Percentiles rank a stretch among this genome's conserved stretches.
These are phyloP conservation scores for Cordyceps pruinosa DNA, from an alignment of 2,329 filamentous ascomycete species.

Conservation along the genomic window DNA sequence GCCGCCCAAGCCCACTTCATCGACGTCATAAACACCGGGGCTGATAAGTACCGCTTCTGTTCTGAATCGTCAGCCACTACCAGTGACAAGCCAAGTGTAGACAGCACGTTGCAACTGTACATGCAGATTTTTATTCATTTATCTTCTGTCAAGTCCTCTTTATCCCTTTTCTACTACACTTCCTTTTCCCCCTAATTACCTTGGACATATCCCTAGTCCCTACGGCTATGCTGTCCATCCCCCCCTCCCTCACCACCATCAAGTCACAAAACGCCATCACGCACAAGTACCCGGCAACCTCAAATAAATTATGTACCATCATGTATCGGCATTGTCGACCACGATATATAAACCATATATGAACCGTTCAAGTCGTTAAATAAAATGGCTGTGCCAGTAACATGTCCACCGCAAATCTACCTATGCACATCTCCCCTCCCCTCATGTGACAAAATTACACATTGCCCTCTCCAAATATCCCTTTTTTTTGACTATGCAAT, in stretches of 20 bases:
- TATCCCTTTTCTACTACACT: neutral
- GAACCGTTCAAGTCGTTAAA: slow-evolving; percentile 9
- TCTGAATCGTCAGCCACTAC: neutral
- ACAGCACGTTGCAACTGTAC: neutral
- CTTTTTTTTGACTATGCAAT: neutral
- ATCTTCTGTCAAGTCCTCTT: neutral
- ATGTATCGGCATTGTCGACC: neutral
- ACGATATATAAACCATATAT: slow-evolving; percentile 6
- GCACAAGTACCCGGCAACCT: neutral
- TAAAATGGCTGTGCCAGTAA: slow-evolving; percentile 7
- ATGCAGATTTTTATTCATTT: neutral
- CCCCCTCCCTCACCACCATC: neutral
- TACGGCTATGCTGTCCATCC: no score
- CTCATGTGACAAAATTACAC: neutral
- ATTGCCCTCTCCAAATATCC: neutral
- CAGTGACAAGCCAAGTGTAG: neutral
- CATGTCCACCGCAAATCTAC: slow-evolving; percentile 6
- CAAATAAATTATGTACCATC: neutral
- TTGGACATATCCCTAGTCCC: no score
- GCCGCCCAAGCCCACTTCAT: neutral
- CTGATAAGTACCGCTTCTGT: neutral
- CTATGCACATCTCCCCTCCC: neutral
- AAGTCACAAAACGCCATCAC: neutral
- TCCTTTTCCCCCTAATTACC: no score
- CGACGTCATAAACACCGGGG: slow-evolving; percentile 10